Base-by-base conservation (phyloP, 495 filamentous ascomycete genomes). In the Penicillium simplicissimum region DNA sequence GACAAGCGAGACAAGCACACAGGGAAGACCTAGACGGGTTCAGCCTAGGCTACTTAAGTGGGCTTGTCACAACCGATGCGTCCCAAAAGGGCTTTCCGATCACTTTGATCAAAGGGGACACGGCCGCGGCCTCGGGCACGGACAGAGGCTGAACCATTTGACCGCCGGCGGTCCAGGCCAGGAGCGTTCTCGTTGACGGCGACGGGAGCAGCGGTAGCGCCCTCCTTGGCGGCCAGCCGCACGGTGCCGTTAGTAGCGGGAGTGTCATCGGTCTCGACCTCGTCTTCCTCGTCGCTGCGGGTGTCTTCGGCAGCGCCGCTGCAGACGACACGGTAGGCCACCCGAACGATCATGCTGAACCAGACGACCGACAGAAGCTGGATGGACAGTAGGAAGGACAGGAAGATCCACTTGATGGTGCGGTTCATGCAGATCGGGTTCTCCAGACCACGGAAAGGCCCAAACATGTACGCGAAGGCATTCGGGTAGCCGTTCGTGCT, bases 201-300 rank as follows among this genome's bases (percentile, higher is more conserved):
- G 37, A 62, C 47, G 35, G 68, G 55, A 31, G 55, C 63, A 37
- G 69, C 65, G 52, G 64, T 71, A 37, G 64, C 54, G 42, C 60
- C 67, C 33, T 76, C 72, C 61, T 69, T 74, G 15, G 56, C 67
- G 28, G 55, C 58, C 55, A 71, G 62, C 57, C 64, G 67, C 23
- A 71, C 64, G 25, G 76, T 65, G 21, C 82, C 79, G 11, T 82
- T 82, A 36, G 85, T 37, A 31, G 56, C 19, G 25, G 48, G 14
- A 31, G 63, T 31, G 21, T 15, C 78, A 3, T 82, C 80, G 17
- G 86, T 83, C 25, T 85, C 82, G 21, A 81, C 87, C 43, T 85
- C 88, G 25, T 77, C 90, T 68, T 97, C 94, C 62, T 92, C 92
- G 63, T 96, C 93, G 70, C 91, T 96, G 52, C 94, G 87, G 33